Base-by-base conservation (phyloP, 495 filamentous ascomycete genomes). In the Trichoderma gamsii region DNA sequence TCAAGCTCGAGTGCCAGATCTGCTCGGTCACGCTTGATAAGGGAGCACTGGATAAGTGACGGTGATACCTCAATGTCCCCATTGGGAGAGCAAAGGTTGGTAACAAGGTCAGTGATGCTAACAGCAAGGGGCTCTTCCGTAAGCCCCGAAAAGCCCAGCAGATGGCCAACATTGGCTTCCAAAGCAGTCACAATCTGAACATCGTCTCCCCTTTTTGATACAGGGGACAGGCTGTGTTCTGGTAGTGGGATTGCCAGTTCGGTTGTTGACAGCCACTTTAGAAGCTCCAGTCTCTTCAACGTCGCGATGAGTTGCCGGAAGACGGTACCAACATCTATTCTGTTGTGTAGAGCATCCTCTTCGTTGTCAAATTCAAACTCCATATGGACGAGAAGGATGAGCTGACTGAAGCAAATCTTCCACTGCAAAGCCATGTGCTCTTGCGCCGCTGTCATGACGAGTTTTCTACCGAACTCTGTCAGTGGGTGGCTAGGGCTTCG, bases 321-420 rank as follows among this genome's bases (percentile, higher is more conserved):
- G 0, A 97, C 76, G 6, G 82, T 77, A 23, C 86, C 83, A 27
- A 89, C 83, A 70, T 92, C 86, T 68, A 94, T 89, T 16, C 80
- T 78, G n/a, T 79, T 71, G 69, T 85, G 77, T 29, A 86, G 82
- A 1, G 87, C 84, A 16, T 86, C 83, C 35, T 89, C 87, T 38
- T 86, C 84, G 71, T 85, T 83, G 64, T 93, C 86, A 41, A 89
- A 83, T 70, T 94, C 93, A 56, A 86, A 85, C 72, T 91, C 89
- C 75, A 97, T 86, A 70, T 97, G 90, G 21, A 93, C 82, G 13
- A 95, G 82, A 5, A 97, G 79, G n/a, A 93, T 80, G 2, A 97
- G 75, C n/a, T 97, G 84, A 74, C 92, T 89, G 63, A 92, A 87
- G 18, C 96, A 85, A 18, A 93, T 81, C 43, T 85, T 83, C 70